These are phyloP conservation scores for Acer saccharum DNA, from an alignment of 345 rosid species.

Conservation along the genomic window DNA sequence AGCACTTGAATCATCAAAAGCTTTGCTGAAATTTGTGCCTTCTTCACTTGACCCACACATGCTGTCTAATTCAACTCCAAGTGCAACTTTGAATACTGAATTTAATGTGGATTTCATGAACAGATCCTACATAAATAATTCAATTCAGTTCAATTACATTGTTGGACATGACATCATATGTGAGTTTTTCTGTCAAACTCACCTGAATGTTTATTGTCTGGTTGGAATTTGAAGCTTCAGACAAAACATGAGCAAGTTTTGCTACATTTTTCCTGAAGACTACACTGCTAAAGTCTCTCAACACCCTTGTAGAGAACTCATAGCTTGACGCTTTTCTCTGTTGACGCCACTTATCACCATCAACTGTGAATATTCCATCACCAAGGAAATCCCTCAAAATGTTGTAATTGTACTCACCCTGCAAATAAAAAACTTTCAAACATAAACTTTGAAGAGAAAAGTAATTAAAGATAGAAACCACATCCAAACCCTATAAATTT, in stretches of 20 bases:
- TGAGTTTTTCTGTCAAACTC: conserved; percentile 1
- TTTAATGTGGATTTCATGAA: conserved; percentile 66
- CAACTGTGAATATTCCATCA: conserved; percentile 51
- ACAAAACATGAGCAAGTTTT: conserved; percentile 37
- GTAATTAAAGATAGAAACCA: no score
- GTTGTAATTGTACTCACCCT: conserved; percentile 45
- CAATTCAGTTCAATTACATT: neutral
- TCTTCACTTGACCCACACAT: conserved; percentile 56
- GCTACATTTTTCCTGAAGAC: conserved; percentile 41
- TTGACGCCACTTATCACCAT: conserved; percentile 55
- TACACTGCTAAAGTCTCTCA: conserved; percentile 50
- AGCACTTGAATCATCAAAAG: conserved; percentile 68
- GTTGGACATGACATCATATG: neutral
- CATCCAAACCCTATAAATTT: no score
- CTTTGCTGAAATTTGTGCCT: conserved; percentile 37
- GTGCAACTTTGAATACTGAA: conserved; percentile 60
- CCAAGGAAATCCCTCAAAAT: conserved; percentile 47
- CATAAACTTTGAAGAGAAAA: neutral
- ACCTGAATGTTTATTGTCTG: conserved; percentile 44
- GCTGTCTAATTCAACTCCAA: conserved; percentile 58
- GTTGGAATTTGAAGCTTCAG: conserved; percentile 31
- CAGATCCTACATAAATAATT: conserved; percentile 34
- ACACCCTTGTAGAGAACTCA: conserved; percentile 49
- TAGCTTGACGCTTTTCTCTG: conserved; percentile 54
- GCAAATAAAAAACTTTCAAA: conserved; percentile 1